Conservation (phyloP, 257 asterid species). For the Euphrasia confusa region DNA sequence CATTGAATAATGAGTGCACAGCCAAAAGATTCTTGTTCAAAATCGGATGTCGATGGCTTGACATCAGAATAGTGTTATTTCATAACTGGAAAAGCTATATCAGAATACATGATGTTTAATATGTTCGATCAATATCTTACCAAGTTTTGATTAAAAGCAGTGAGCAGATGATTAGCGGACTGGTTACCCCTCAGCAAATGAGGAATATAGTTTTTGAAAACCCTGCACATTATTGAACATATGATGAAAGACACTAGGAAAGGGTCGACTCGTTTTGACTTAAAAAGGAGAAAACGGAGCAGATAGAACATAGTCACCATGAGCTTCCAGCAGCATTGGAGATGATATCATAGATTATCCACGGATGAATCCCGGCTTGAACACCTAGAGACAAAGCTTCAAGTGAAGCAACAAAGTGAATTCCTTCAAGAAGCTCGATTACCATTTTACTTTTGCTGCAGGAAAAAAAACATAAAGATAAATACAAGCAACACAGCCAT, state of each 20-base stretch:
- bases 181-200: slow-evolving; percentile 51
- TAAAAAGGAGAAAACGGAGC: slow-evolving; percentile 20
- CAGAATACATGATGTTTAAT: not conserved
- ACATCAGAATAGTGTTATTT: not conserved
- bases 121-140: slow-evolving; percentile 40
- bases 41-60: slow-evolving; percentile 1
- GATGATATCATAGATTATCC: slow-evolving; percentile 82
- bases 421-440: slow-evolving; percentile 92
- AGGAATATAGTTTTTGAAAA: slow-evolving; percentile 75
- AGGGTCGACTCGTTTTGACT: not conserved
- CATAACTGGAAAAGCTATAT: not conserved
- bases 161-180: slow-evolving; percentile 49
- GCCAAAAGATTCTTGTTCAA: slow-evolving; percentile 2
- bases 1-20: slow-evolving; percentile 17
- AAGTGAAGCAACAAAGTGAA: slow-evolving; percentile 84
- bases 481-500: slow-evolving; percentile 18
- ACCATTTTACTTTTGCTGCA: slow-evolving; percentile 86
- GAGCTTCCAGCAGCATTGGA: slow-evolving; percentile 99
- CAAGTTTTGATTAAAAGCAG: slow-evolving; percentile 54
- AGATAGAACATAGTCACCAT: slow-evolving; percentile 43
- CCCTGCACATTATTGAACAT: slow-evolving; percentile 51
- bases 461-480: slow-evolving; percentile 20
- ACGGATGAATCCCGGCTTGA: slow-evolving; percentile 90
- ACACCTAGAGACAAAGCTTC: slow-evolving; percentile 92
- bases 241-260: slow-evolving; percentile 10